Percentiles rank a stretch among this genome's conserved stretches.
phyloP scores from a whole-genome alignment of 2,329 filamentous ascomycete species.

The Epicoccum nigrum region DNA sequence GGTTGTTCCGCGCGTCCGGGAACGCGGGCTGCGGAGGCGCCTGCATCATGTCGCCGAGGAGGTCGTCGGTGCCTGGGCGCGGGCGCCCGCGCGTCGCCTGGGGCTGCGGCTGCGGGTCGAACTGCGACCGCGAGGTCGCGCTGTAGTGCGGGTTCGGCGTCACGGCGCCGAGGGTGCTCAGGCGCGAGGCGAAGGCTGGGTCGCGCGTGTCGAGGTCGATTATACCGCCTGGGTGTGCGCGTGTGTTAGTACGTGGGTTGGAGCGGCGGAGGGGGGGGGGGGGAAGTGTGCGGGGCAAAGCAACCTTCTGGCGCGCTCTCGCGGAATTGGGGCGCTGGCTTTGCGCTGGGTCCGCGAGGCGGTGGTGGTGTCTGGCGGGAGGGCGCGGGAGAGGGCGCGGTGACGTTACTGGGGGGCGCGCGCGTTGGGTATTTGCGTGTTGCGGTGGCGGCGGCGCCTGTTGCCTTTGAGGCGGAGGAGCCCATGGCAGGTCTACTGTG shows the following conservation, averaged over 20 bases:
- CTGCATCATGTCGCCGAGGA: constrained; percentile 41
- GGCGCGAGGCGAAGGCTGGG: constrained; percentile 77
- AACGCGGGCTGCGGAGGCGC: constrained; percentile 38
- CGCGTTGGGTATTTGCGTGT: constrained; percentile 63
- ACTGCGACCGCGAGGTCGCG: constrained; percentile 58
- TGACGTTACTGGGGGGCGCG: constrained; percentile 45
- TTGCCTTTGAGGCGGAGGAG: constrained; percentile 63
- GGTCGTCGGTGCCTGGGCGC: no score
- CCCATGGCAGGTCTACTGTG: constrained; percentile 60
- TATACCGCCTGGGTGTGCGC: constrained; percentile 48
- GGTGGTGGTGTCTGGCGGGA: constrained; percentile 34
- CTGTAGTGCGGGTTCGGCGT: constrained; percentile 63
- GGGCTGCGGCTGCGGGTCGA: constrained; percentile 41
- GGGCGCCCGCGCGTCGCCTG: no score
- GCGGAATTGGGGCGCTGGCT: constrained; percentile 49
- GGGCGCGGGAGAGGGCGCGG: constrained; percentile 36
- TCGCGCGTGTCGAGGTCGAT: constrained; percentile 67
- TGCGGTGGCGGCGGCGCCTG: constrained; percentile 56
- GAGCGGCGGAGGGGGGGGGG: no score
- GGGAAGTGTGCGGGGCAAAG: no score
- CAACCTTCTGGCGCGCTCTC: constrained; percentile 48
- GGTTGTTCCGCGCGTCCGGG: constrained; percentile 53
- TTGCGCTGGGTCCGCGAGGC: constrained; percentile 49
- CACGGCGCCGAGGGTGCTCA: constrained; percentile 68
- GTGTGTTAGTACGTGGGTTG: constrained; percentile 3